Conservation (phyloP, 208 protist species). For the Leishmania braziliensis region DNA sequence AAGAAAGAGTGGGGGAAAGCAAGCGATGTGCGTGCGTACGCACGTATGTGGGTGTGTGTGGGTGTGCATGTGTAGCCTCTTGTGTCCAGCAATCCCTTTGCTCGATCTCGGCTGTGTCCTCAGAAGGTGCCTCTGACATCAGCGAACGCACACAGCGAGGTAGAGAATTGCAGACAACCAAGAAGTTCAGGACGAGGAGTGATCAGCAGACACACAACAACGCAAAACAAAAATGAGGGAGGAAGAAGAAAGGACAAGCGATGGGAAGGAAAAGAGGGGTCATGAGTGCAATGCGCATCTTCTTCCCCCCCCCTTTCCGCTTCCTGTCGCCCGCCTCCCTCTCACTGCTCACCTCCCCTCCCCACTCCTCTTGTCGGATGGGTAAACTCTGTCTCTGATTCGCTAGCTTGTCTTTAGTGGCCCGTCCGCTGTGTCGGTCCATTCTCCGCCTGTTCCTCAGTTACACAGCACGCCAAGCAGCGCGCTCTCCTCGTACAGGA, state of each 20-base stretch:
- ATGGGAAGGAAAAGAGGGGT: background rate
- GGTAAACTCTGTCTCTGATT: background rate
- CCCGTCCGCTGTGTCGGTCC: background rate
- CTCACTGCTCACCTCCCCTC: slow-evolving; percentile 2
- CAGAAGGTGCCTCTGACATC: background rate
- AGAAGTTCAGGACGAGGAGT: background rate
- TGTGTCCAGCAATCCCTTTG: background rate
- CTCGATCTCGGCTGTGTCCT: background rate
- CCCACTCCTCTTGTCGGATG: background rate
- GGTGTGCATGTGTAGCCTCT: background rate
- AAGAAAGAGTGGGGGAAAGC: slow-evolving; percentile 6
- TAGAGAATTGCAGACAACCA: background rate
- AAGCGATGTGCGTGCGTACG: background rate
- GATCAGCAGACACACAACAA: background rate
- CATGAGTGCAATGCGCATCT: background rate
- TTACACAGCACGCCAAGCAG: slow-evolving; percentile 86
- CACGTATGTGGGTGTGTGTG: background rate
- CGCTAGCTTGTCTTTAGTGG: background rate
- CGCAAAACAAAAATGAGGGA: background rate
- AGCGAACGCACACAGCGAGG: background rate
- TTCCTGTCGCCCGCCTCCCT: background rate
- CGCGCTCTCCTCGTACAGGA: slow-evolving; percentile 89
- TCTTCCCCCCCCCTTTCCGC: background rate
- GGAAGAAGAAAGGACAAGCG: background rate
- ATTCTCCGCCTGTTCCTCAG: slow-evolving; percentile 26